These are phyloP conservation scores for Morella rubra DNA, from an alignment of 306 rosid genomes.

Conservation along the genomic window DNA sequence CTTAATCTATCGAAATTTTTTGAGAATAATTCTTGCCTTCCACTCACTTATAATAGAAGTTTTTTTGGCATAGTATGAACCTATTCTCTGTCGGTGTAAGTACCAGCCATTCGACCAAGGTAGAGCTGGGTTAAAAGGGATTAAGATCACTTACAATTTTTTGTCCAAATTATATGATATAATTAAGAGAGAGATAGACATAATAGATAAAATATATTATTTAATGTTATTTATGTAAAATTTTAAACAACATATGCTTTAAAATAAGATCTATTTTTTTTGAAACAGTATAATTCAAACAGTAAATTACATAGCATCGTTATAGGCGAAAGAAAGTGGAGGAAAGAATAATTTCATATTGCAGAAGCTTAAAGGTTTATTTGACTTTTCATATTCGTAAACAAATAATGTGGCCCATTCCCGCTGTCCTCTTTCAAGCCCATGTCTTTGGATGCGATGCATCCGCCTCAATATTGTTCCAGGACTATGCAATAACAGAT, in stretches of 20 bases:
- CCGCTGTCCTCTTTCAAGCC: background rate
- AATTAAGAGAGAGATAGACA: too few species aligned
- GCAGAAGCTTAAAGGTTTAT: background rate
- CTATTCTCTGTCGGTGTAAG: background rate
- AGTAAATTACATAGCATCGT: too few species aligned
- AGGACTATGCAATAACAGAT: background rate
- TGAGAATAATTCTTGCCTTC: background rate
- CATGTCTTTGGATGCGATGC: background rate
- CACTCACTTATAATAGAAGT: background rate
- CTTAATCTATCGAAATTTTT: background rate
- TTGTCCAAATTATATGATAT: too few species aligned
- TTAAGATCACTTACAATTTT: too few species aligned
- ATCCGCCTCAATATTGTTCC: background rate
- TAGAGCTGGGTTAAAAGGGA: background rate
- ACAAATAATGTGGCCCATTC: background rate
- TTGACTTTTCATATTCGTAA: background rate
- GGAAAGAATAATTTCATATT: background rate
- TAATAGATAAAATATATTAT: too few species aligned
- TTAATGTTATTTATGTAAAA: too few species aligned
- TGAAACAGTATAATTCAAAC: too few species aligned
- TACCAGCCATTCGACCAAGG: background rate
- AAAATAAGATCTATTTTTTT: too few species aligned
- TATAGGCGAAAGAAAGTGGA: background rate
- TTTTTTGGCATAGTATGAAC: background rate
- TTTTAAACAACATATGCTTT: rapidly evolving